These are phyloP conservation scores for Erysimum cheiranthoides DNA, from an alignment of 345 rosid genomes.

Conservation along the genomic window DNA sequence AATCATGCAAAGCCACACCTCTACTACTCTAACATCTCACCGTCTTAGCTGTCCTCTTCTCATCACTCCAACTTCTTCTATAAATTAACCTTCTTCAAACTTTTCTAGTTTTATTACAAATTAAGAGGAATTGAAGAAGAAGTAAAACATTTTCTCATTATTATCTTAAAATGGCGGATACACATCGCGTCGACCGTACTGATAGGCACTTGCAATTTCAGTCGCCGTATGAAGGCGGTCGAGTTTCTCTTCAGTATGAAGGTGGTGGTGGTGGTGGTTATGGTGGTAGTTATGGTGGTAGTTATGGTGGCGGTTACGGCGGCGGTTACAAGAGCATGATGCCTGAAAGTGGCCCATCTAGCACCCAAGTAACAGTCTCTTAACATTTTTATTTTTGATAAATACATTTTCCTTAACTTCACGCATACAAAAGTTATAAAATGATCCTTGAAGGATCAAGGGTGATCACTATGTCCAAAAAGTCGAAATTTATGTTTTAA, in stretches of 20 bases:
- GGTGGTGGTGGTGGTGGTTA: slow-evolving; percentile 18
- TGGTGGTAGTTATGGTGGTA: no score
- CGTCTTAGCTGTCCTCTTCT: slow-evolving; percentile 44
- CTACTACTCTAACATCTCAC: slow-evolving; percentile 45
- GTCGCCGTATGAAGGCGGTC: slow-evolving; percentile 44
- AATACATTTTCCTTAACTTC: not conserved
- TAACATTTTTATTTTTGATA: not conserved
- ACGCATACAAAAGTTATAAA: not conserved
- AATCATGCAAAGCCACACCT: slow-evolving; percentile 52
- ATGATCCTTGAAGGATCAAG: not conserved
- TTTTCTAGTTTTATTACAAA: slow-evolving; percentile 23
- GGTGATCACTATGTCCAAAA: no score
- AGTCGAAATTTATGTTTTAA: not conserved
- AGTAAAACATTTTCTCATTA: slow-evolving; percentile 2
- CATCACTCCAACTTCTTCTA: slow-evolving; percentile 32
- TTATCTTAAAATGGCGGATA: slow-evolving; percentile 38
- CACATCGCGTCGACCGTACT: slow-evolving; percentile 41
- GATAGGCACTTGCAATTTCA: slow-evolving; percentile 44
- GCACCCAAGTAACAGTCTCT: slow-evolving; percentile 37
- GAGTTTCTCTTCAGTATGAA: slow-evolving; percentile 30
- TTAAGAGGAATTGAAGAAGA: not conserved
- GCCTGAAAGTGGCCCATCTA: slow-evolving; percentile 45
- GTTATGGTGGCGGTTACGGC: slow-evolving; percentile 4
- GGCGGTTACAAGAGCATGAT: slow-evolving; percentile 40
- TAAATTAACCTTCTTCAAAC: slow-evolving; percentile 26